These are phyloP conservation scores for Phytophthora hibernalis DNA, from an alignment of 352 stramenopile genomes.

Conservation along the genomic window DNA sequence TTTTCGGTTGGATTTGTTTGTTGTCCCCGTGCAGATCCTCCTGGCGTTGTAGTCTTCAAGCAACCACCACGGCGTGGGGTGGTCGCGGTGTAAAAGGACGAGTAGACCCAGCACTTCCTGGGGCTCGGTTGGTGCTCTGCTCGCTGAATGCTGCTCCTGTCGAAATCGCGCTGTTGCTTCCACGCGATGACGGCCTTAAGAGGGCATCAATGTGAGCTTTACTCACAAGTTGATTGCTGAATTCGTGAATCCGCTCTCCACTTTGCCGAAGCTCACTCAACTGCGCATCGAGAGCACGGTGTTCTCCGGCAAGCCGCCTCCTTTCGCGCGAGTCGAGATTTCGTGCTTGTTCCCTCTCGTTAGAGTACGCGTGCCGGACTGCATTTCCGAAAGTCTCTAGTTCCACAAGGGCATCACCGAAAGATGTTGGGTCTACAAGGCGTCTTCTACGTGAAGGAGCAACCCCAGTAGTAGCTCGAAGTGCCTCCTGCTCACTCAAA, in stretches of 20 bases:
- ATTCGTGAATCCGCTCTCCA: constrained; percentile 56
- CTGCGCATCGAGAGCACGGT: constrained; percentile 50
- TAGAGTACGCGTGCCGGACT: constrained; percentile 53
- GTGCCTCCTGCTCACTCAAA: constrained; percentile 51
- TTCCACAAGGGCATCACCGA: constrained; percentile 54
- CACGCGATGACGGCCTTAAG: constrained; percentile 3
- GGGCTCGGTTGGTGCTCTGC: neutral
- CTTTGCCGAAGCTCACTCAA: constrained; percentile 49
- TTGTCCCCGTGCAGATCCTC: constrained; percentile 2
- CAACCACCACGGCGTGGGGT: constrained; percentile 17
- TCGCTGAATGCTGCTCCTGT: constrained; percentile 4
- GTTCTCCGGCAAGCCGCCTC: constrained; percentile 33
- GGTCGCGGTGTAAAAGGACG: constrained; percentile 27
- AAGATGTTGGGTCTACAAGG: constrained; percentile 58
- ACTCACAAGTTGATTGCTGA: constrained; percentile 76
- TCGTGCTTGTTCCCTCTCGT: constrained; percentile 49
- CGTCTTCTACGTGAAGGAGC: constrained; percentile 48
- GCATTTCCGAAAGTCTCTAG: constrained; percentile 64
- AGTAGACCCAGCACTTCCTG: constrained; percentile 17
- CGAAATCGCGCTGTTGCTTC: neutral
- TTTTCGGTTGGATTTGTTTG: neutral
- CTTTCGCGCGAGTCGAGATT: constrained; percentile 46
- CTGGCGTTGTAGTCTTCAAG: constrained; percentile 4
- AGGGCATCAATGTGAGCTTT: constrained; percentile 53
- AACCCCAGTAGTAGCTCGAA: constrained; percentile 45